Evolutionary conservation across 78 protist species (phyloP).

Genomic region (Tieghemostelium lacteum): DNA sequence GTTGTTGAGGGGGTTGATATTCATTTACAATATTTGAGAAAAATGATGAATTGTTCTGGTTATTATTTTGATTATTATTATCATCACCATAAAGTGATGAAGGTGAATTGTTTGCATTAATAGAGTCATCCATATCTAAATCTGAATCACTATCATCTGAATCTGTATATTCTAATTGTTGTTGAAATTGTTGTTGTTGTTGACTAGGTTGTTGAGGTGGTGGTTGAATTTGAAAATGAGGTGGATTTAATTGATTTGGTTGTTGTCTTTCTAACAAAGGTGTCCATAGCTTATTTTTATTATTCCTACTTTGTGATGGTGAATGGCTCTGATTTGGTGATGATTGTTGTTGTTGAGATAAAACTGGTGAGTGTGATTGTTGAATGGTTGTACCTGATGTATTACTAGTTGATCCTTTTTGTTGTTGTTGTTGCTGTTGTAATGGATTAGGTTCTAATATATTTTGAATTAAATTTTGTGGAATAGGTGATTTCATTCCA

Average conservation of each 20-base stretch:
- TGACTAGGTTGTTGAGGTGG: conserved; percentile 22
- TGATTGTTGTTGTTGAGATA: background rate
- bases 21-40: background rate
- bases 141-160: background rate
- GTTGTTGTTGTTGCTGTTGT: background rate
- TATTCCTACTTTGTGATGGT: conserved; percentile 4
- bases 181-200: background rate
- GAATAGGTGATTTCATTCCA: conserved; percentile 1
- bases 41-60: background rate
- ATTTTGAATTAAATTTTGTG: background rate
- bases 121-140: background rate
- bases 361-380: background rate
- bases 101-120: background rate
- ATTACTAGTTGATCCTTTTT: too few relatives aligned
- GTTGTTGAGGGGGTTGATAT: conserved; percentile 7
- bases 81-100: background rate
- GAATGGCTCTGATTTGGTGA: conserved; percentile 9
- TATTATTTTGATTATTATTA: background rate
- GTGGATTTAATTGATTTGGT: background rate
- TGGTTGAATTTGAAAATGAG: background rate
- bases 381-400: too few relatives aligned
- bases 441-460: background rate
- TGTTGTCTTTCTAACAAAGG: conserved; percentile 38
- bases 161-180: background rate
- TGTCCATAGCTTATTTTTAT: conserved; percentile 40